Evolutionary conservation across 2,329 filamentous ascomycete genomes (phyloP), one percentile per base, ranked within the genome.

Genomic region (Moelleriella libera): DNA sequence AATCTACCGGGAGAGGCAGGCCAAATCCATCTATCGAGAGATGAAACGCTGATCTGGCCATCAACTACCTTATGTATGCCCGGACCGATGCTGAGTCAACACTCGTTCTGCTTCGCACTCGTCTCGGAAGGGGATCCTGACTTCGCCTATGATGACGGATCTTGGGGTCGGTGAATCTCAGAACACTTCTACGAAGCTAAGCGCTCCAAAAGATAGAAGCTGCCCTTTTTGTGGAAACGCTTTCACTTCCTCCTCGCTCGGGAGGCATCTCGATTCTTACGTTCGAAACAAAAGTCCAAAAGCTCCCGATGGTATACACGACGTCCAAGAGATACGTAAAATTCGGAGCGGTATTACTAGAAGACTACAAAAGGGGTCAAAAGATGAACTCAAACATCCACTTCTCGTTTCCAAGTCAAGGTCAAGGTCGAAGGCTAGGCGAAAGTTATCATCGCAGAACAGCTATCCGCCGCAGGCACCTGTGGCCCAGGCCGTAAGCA

Each of bases 241-340:
- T 6, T 97, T 96, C 61, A 96, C 90, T 12, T 96, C 89, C 1
- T 95, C 88, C 12, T 94, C 88, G 2, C 78, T 97, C 47, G 90
- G 90, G 45, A 83, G 90, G 43, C 90, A 97, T 66, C 81, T 96
- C 54, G 90, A 97, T 63, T 78, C 95, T 40, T 96, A 94, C 64
- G 89, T 96, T 58, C 89, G 88, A 60, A 83, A 88, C 50, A 94
- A 88, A 68, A 96, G 96, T 63, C 88, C 90, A 1, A 92, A 89
- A 64, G 75, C 82, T 1, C 70, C 84, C 6, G 90, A 97, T 66
- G 89, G 89, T 45, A 68, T 95, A 43, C 90, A 97, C 65, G 75
- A 94, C 68, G 86, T 96, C 49, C 86, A 90, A 6, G 86, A 87
- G 63, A 97, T 97, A 58, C 77, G 78, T 55, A 86, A 84, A 64